A percentile compares a stretch with the other conserved stretches of the same genome.
Conservation (phyloP, 495 filamentous ascomycete species). For the Jackrogersella minutella region DNA sequence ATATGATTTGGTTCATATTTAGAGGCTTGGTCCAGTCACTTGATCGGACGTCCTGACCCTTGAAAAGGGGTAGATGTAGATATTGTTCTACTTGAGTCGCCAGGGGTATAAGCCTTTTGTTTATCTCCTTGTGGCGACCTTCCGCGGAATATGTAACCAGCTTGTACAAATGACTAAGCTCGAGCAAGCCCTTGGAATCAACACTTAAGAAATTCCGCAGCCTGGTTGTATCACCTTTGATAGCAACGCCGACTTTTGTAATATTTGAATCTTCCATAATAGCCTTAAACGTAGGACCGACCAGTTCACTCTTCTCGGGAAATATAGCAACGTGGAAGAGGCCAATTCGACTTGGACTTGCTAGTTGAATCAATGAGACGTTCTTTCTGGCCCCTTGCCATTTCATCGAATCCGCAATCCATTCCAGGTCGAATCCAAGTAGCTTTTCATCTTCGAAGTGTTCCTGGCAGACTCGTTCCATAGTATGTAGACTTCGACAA, state of each 20-base stretch:
- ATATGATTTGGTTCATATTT: conserved; percentile 71
- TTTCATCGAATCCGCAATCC: conserved; percentile 63
- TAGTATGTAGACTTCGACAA: conserved; percentile 69
- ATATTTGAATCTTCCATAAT: conserved; percentile 75
- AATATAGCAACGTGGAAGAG: conserved; percentile 81
- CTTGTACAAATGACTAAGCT: conserved; percentile 82
- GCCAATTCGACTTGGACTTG: conserved; percentile 77
- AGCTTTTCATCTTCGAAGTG: conserved; percentile 74
- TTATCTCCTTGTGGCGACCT: conserved; percentile 62
- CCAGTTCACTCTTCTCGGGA: conserved; percentile 62
- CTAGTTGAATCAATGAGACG: conserved; percentile 81
- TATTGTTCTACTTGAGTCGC: conserved; percentile 73
- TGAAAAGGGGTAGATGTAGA: conserved; percentile 78
- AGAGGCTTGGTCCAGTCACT: conserved; percentile 75
- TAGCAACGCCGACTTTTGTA: conserved; percentile 79
- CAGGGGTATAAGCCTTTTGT: conserved; percentile 71
- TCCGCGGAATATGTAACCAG: conserved; percentile 68
- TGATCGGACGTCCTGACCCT: conserved; percentile 70
- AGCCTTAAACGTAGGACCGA: conserved; percentile 71
- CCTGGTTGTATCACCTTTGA: conserved; percentile 76
- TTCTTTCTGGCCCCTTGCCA: conserved; percentile 65
- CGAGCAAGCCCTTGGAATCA: conserved; percentile 70
- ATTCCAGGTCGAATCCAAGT: conserved; percentile 88
- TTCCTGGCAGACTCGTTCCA: conserved; percentile 68
- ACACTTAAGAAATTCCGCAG: conserved; percentile 71